phyloP scores from a whole-genome alignment of 139 green algal genomes.

The Nannochloris sp. region DNA sequence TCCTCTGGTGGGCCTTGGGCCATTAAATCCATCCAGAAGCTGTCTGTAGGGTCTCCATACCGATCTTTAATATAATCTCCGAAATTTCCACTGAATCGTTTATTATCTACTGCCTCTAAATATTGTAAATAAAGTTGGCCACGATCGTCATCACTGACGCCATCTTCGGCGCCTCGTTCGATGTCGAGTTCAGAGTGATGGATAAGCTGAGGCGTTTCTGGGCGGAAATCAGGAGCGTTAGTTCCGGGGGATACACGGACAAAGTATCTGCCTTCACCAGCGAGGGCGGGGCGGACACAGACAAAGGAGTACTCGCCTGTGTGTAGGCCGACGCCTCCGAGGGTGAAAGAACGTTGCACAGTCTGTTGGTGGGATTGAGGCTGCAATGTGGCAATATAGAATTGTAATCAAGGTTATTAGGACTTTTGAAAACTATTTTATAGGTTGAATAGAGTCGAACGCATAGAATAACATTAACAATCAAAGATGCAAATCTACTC shows the following conservation, averaged over 20 bases:
- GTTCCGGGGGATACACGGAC: conserved; percentile 50
- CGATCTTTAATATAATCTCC: conserved; percentile 2
- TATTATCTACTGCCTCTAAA: background rate
- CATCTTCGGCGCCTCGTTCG: background rate
- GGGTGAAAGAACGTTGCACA: conserved; percentile 60
- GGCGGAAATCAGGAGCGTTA: conserved; percentile 7
- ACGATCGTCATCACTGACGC: background rate
- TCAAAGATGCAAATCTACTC: background rate
- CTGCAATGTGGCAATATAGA: too few species aligned
- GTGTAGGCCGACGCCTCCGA: conserved; percentile 69
- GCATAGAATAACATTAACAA: background rate
- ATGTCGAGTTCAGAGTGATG: background rate
- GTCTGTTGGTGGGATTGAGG: conserved; percentile 83
- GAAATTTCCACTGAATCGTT: background rate
- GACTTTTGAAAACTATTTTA: background rate
- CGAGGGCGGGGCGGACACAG: conserved; percentile 62
- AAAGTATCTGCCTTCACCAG: conserved; percentile 81
- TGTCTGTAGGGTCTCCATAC: background rate
- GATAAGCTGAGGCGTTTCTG: background rate
- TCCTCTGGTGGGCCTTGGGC: background rate
- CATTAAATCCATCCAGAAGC: background rate
- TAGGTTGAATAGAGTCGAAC: background rate
- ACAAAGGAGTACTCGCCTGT: conserved; percentile 63
- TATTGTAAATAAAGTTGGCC: conserved; percentile 3
- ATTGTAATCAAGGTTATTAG: too few species aligned